Base-by-base conservation (phyloP, 495 filamentous ascomycete genomes). In the Lasiosphaeria hispida region DNA sequence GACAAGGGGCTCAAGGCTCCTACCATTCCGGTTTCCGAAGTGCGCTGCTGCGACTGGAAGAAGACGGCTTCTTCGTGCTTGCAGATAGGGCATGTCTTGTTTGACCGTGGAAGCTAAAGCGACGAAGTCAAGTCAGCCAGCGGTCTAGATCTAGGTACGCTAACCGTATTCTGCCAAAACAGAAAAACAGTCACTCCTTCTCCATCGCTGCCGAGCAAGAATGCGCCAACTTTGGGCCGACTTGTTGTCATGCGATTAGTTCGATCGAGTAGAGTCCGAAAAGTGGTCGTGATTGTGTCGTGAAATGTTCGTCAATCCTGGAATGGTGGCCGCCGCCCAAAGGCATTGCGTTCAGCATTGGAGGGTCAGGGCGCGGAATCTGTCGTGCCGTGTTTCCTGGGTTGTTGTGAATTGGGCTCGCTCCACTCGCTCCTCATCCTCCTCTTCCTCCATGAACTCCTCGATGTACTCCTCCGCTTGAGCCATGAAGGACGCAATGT, bases 41-140 rank as follows among this genome's bases (percentile, higher is more conserved):
- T 95, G 67, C 95, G 87, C 77, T 97, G 92, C 70, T 97, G 94
- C 40, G 91, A 96, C 77, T 98, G 94, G 80, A 97, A 98, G 74
- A 95, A 98, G 43, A 98, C 95, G 1, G 90, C 89, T 72, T 97
- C 90, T 50, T 81, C 83, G 69, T 95, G 87, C 42, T 83, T 78
- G 78, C 94, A 98, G 55, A 80, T 80, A 11, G 92, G 90, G 73
- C 94, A 98, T 49, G 78, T 76, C 71, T 87, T 88, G 64, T 88
- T 87, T 57, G 89, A 85, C 55, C 93, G 84, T 34, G 93, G 93
- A 68, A 97, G 86, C 91, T 96, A 83, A 56, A 76, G 58, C 45
- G 35, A 61, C 59, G 64, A 63, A 64, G 59, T 87, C 72, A 86
- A 10, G 69, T 74, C 68, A 72, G 71, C 64, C 58, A 59, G 39